Conservation (phyloP, 768 basidiomycete species). For the Chiua virens region DNA sequence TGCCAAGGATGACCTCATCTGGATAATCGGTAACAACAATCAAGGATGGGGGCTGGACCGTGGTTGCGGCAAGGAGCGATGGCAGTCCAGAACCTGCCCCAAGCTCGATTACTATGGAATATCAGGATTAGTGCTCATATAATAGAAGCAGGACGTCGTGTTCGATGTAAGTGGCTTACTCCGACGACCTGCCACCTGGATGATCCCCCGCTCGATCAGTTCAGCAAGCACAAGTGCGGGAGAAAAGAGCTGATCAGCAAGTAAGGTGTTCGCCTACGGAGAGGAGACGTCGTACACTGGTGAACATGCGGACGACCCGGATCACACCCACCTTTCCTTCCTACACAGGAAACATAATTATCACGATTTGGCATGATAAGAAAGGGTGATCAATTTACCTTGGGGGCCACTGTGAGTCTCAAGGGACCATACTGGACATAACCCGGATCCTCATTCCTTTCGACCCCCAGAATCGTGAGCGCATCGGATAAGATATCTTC, state of each 20-base stretch:
- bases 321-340: slow-evolving; percentile 55
- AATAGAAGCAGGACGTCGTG: not conserved
- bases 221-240: slow-evolving; percentile 68
- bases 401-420: slow-evolving; percentile 53
- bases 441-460: slow-evolving; percentile 42
- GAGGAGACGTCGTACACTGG: not conserved
- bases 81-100: slow-evolving; percentile 70
- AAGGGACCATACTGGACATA: slow-evolving; percentile 55
- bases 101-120: slow-evolving; percentile 59
- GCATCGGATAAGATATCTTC: slow-evolving; percentile 58
- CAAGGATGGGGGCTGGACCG: slow-evolving; percentile 44
- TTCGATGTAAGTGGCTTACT: slow-evolving; percentile 32
- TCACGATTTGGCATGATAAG: slow-evolving; percentile 1
- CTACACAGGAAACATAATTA: slow-evolving; percentile 28
- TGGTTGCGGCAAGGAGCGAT: slow-evolving; percentile 55
- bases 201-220: slow-evolving; percentile 54
- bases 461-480: slow-evolving; percentile 50
- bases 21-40: slow-evolving; percentile 72
- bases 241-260: slow-evolving; percentile 75
- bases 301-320: not conserved
- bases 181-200: slow-evolving; percentile 42
- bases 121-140: not conserved
- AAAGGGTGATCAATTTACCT: slow-evolving; percentile 38
- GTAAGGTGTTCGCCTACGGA: slow-evolving; percentile 61
- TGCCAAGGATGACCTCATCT: slow-evolving; percentile 57